Base-by-base conservation (phyloP, 2,329 filamentous ascomycete genomes). In the Fusarium sp. region DNA sequence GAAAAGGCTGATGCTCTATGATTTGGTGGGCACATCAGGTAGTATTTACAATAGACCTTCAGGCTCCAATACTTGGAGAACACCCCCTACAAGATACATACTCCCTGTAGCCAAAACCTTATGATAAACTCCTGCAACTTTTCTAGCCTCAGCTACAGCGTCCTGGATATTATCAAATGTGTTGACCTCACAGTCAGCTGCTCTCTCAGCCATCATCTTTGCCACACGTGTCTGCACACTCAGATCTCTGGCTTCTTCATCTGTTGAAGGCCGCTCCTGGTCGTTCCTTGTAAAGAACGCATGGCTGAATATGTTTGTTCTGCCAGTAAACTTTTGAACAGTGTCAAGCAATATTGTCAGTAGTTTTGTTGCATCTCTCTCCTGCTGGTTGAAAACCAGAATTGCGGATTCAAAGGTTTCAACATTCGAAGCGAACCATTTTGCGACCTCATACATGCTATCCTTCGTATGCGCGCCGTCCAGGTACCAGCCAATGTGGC, bases 311-410 rank as follows among this genome's bases (percentile, higher is more conserved):
- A 84, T 70, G 82, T 77, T 60, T 5, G 45, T 82, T 77, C 67
- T 82, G 55, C 61, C 86, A 55, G 64, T 83, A 78, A 62, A 83
- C 70, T 51, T 81, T 78, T 59, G 56, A 17, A 93, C 84, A 6
- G 89, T 90, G 15, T 85, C 80, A 63, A 94, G 86, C 4, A 98
- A 84, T 1, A 87, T 87, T 38, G 83, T 83, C 6, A 96, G 88
- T 3, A 97, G 87, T 22, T 88, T 85, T 8, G 85, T 83, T 10
- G 93, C 93, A 78, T 98, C 91, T 38, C 95, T 90, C 15, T 94
- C 94, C 79, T 98, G 94, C 82, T 98, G 96, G 82, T 98, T 98
- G 86, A 98, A 98, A 54, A 98, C 88, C 51, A 98, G 84, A 0
- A 94, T 85, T 50, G 85, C 82, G 32, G 73, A 59, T 13, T 80